These are phyloP conservation scores for Dissophora globulifera DNA, from an alignment of 192 early-diverging fungal species.

Conservation along the genomic window DNA sequence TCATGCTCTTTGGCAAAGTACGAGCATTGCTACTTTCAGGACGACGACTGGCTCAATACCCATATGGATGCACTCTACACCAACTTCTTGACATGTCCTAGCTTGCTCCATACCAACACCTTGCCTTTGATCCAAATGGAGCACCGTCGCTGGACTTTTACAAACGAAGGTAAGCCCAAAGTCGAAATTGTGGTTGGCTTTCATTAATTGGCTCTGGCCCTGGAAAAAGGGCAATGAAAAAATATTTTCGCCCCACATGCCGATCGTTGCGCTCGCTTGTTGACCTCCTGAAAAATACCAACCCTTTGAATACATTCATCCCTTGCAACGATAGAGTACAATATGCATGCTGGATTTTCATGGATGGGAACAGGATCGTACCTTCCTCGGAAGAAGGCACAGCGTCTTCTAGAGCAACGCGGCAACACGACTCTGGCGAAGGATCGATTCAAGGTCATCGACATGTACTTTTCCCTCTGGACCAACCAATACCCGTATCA, in stretches of 20 bases:
- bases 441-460: constrained; percentile 56
- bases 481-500: constrained; percentile 70
- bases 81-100: constrained; percentile 64
- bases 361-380: constrained; percentile 65
- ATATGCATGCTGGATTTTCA: constrained; percentile 66
- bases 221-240: too few species aligned
- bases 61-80: constrained; percentile 67
- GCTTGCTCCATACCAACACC: constrained; percentile 64
- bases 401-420: constrained; percentile 60
- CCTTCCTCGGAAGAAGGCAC: constrained; percentile 59
- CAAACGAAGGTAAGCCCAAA: constrained; percentile 55
- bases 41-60: constrained; percentile 64
- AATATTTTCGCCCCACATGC: too few species aligned
- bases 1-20: constrained; percentile 63
- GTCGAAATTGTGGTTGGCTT: background rate
- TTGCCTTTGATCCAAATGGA: constrained; percentile 61
- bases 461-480: constrained; percentile 70
- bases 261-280: too few species aligned
- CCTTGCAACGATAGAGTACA: too few species aligned
- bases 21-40: constrained; percentile 68
- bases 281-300: too few species aligned
- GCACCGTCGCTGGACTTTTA: constrained; percentile 63
- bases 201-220: too few species aligned
- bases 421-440: constrained; percentile 60
- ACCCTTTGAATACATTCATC: too few species aligned